A percentile compares a stretch with the other conserved stretches of the same genome.
phyloP scores from a whole-genome alignment of 1,284 basidiomycete genomes.

The Kwoniella shivajii region DNA sequence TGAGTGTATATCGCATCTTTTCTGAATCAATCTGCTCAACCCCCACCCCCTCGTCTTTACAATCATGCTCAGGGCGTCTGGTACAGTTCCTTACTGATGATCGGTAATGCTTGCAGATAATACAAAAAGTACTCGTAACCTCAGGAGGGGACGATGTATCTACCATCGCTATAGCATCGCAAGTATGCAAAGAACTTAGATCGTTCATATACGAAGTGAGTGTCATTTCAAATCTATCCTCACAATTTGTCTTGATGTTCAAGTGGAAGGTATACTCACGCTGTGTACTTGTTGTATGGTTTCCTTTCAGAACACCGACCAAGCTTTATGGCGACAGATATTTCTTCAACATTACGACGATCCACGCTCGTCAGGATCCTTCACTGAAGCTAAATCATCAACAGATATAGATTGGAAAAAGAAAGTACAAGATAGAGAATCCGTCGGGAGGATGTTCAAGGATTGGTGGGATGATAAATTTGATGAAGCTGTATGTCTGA shows the following conservation, averaged over 20 bases:
- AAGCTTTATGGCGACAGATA: constrained; percentile 45
- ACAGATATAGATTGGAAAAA: constrained; percentile 33
- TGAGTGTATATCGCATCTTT: background rate
- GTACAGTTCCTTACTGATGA: background rate
- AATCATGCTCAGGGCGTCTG: background rate
- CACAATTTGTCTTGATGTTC: background rate
- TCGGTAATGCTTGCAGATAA: constrained; percentile 23
- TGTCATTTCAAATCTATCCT: background rate
- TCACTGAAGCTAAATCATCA: background rate
- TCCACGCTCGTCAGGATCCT: constrained; percentile 29
- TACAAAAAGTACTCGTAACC: constrained; percentile 35
- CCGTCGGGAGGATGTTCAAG: constrained; percentile 29
- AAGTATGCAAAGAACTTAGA: constrained; percentile 36
- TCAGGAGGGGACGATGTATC: constrained; percentile 25
- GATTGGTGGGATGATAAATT: constrained; percentile 24
- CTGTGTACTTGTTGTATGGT: background rate
- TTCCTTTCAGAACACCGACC: constrained; percentile 37
- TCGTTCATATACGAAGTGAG: constrained; percentile 44
- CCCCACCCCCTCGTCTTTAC: too few relatives aligned
- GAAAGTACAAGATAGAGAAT: constrained; percentile 32
- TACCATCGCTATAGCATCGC: constrained; percentile 25
- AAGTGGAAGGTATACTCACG: too few relatives aligned
- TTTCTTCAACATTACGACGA: constrained; percentile 40
- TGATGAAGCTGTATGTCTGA: constrained; percentile 29
- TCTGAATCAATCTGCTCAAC: too few relatives aligned